Conservation (phyloP, 106 monocot species). For the Cymbidium sinense region DNA sequence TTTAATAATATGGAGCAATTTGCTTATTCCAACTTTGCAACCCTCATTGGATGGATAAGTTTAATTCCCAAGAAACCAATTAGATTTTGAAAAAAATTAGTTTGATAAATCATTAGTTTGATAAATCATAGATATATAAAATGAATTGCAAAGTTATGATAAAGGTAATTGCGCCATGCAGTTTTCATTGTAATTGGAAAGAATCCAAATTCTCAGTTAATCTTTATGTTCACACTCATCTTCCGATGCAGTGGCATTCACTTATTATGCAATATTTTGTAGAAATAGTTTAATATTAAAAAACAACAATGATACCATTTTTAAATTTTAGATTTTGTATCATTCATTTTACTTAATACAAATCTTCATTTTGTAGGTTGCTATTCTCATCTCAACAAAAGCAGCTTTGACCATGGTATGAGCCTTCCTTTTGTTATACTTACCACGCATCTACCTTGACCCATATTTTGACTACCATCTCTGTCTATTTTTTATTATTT, state of each 20-base stretch:
- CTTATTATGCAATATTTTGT: neutral
- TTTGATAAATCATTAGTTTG: neutral
- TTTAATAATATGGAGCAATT: neutral
- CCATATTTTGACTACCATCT: neutral
- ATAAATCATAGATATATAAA: neutral
- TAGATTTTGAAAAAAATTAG: neutral
- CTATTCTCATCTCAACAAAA: slow-evolving; percentile 59
- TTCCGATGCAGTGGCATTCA: neutral
- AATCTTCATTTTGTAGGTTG: slow-evolving; percentile 50
- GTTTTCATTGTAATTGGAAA: neutral
- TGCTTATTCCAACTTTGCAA: neutral
- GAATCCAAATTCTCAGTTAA: neutral
- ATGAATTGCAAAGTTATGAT: neutral
- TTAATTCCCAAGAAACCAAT: neutral
- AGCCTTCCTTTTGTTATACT: neutral
- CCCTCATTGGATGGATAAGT: neutral
- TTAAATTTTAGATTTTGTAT: neutral
- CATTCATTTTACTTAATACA: neutral
- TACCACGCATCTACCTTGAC: too few species aligned
- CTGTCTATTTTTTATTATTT: neutral
- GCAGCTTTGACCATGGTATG: slow-evolving; percentile 39
- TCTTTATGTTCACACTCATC: neutral
- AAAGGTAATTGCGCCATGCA: neutral
- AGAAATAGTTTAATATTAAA: neutral
- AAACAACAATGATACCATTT: neutral